Evolutionary conservation across 1,284 basidiomycete species (phyloP).

Genomic region (Fomitopsis pinicola): DNA sequence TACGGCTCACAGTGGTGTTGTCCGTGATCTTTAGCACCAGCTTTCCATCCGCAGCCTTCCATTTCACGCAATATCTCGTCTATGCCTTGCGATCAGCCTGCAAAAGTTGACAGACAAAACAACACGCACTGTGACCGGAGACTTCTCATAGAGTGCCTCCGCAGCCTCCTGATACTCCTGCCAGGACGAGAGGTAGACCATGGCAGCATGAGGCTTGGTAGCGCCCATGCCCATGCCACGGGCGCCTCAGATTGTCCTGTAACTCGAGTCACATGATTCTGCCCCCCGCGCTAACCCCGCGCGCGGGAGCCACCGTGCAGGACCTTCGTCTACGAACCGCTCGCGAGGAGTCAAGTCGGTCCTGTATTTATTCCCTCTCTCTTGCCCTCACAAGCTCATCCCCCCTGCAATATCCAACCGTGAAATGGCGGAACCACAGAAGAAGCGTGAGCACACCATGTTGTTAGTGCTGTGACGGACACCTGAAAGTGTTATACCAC

Average conservation of each 20-base stretch:
- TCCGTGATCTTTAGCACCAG: constrained; percentile 91
- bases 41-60: constrained; percentile 76
- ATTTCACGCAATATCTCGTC: constrained; percentile 88
- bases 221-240: neutral
- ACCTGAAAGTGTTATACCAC: neutral
- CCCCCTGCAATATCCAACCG: neutral
- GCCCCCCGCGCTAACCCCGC: constrained; percentile 2
- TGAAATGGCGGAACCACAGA: constrained; percentile 3
- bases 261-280: neutral
- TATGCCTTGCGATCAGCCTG: constrained; percentile 28
- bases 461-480: neutral
- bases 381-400: neutral
- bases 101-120: neutral
- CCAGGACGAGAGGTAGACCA: constrained; percentile 46
- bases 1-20: constrained; percentile 67
- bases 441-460: constrained; percentile 1
- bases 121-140: constrained; percentile 65
- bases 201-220: constrained; percentile 6
- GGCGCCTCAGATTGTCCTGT: neutral
- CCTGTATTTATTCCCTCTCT: constrained; percentile 1
- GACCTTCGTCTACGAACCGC: neutral
- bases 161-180: constrained; percentile 84
- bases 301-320: neutral
- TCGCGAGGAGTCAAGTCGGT: neutral
- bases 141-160: constrained; percentile 73